Conservation (phyloP, 2,329 filamentous ascomycete genomes). For the Colletotrichum limetticola region DNA sequence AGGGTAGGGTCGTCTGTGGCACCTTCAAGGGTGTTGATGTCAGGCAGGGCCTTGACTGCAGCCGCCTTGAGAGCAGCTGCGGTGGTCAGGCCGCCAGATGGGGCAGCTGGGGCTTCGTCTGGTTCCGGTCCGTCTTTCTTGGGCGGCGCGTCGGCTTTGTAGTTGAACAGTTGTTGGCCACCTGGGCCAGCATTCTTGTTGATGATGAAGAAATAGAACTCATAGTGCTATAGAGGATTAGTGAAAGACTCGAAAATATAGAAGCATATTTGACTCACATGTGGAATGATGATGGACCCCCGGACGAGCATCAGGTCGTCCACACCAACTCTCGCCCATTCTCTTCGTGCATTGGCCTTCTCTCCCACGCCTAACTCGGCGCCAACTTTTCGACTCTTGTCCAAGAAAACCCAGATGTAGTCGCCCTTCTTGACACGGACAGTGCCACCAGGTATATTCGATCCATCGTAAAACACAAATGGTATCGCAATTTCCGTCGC, state of each 20-base stretch:
- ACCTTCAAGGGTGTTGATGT: conserved; percentile 75
- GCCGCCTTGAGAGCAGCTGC: conserved; percentile 49
- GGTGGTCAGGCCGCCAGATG: conserved; percentile 46
- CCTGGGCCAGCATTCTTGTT: conserved; percentile 84
- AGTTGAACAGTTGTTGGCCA: conserved; percentile 81
- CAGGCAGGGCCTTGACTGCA: conserved; percentile 49
- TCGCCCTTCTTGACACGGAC: conserved; percentile 95
- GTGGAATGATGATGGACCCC: conserved; percentile 91
- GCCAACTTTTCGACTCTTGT: conserved; percentile 90
- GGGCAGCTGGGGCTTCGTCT: conserved; percentile 33
- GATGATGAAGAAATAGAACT: conserved; percentile 96
- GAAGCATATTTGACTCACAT: conserved; percentile 69
- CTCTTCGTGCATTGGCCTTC: conserved; percentile 74
- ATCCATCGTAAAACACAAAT: conserved; percentile 97
- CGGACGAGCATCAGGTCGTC: conserved; percentile 95
- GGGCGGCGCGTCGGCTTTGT: conserved; percentile 62
- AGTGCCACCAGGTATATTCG: conserved; percentile 84
- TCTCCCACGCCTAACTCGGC: conserved; percentile 82
- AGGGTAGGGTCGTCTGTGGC: conserved; percentile 79
- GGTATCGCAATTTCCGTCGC: conserved; percentile 89
- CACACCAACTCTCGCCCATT: conserved; percentile 94
- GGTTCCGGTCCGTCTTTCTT: conserved; percentile 24
- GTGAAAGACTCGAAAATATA: conserved; percentile 19
- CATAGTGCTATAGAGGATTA: conserved; percentile 78
- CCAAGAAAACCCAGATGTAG: conserved; percentile 90